Conservation (phyloP, 345 rosid species). For the Erysimum cheiranthoides region DNA sequence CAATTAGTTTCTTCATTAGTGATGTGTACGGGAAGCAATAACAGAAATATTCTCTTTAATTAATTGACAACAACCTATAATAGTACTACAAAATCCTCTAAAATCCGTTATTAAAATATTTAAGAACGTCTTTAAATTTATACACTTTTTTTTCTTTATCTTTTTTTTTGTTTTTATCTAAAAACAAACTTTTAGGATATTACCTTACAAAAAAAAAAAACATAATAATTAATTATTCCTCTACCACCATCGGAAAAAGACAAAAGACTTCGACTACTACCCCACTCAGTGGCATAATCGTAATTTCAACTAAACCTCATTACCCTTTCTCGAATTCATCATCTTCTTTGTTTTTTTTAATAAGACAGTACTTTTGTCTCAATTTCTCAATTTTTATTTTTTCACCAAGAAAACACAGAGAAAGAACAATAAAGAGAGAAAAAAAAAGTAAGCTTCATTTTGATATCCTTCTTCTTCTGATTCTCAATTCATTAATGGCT, state of each 20-base stretch:
- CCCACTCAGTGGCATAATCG: constrained; percentile 53
- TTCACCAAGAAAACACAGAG: constrained; percentile 29
- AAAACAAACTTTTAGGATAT: constrained; percentile 44
- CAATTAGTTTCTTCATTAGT: not conserved
- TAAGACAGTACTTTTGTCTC: constrained; percentile 33
- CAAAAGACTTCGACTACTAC: constrained; percentile 51
- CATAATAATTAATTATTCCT: constrained; percentile 14
- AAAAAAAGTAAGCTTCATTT: constrained; percentile 18
- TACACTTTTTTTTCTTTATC: constrained; percentile 43
- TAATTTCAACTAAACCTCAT: constrained; percentile 31
- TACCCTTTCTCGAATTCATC: constrained; percentile 48
- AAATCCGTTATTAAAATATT: constrained; percentile 24
- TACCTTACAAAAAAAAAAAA: constrained; percentile 9
- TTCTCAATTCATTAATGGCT: constrained; percentile 50
- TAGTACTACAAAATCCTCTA: not conserved
- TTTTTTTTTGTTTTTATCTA: constrained; percentile 34
- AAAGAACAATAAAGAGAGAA: constrained; percentile 18
- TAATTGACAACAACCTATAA: not conserved
- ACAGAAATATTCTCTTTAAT: not conserved
- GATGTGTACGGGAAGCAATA: not conserved
- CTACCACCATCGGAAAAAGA: constrained; percentile 47
- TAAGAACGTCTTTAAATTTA: constrained; percentile 38
- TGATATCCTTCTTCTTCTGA: constrained; percentile 6
- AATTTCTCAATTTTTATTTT: constrained; percentile 19
- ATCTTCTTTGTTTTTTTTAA: constrained; percentile 43